phyloP scores from a whole-genome alignment of 169 alveolate genomes.

The Babesia ovata region DNA sequence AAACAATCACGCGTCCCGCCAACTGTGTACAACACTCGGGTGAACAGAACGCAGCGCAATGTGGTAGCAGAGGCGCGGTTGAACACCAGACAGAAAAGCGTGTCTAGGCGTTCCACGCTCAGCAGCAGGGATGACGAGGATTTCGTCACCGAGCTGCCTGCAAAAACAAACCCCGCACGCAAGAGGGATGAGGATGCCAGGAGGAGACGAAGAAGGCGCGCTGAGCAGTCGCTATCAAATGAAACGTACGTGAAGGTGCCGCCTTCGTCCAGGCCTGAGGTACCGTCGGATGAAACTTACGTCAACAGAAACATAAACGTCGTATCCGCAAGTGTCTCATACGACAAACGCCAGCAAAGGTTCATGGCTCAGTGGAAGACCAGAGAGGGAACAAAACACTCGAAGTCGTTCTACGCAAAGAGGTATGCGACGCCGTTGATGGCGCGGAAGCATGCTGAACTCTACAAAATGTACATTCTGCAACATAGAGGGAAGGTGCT shows the following conservation, averaged over 20 bases:
- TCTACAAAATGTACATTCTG: conserved; percentile 64
- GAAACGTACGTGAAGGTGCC: conserved; percentile 2
- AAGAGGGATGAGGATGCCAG: conserved; percentile 12
- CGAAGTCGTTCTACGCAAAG: conserved; percentile 76
- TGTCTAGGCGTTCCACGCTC: background rate
- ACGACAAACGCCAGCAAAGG: conserved; percentile 75
- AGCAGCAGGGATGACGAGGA: conserved; percentile 16
- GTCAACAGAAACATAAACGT: conserved; percentile 41
- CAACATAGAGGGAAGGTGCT: conserved; percentile 39
- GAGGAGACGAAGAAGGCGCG: conserved; percentile 16
- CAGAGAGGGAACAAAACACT: conserved; percentile 76
- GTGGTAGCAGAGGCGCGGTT: background rate
- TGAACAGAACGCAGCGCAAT: conserved; percentile 1
- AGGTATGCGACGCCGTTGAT: conserved; percentile 62
- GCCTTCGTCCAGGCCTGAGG: conserved; percentile 4
- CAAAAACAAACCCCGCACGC: conserved; percentile 2
- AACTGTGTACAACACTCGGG: background rate
- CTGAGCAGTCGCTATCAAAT: background rate
- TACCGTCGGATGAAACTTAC: background rate
- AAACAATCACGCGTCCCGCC: conserved; percentile 10
- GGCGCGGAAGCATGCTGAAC: conserved; percentile 74
- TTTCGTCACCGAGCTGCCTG: background rate
- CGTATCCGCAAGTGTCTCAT: conserved; percentile 77
- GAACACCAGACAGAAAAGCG: background rate
- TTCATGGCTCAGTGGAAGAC: conserved; percentile 83